phyloP scores from a whole-genome alignment of 306 rosid genomes.

The Begonia peltatifolia region DNA sequence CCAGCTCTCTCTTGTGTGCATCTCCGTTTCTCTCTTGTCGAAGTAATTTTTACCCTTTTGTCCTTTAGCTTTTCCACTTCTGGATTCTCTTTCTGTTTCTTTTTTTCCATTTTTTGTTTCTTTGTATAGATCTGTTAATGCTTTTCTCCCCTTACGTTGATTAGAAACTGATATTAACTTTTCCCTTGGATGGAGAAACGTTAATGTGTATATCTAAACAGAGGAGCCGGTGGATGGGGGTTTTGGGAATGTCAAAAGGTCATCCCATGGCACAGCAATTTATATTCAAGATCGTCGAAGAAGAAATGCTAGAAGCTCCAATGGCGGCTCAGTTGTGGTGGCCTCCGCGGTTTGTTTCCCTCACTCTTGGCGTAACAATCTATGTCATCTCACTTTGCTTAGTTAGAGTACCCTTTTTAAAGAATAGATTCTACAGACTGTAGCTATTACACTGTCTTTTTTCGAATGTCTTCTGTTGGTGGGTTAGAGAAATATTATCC shows the following conservation, averaged over 20 bases:
- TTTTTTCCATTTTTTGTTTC: not conserved
- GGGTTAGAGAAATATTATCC: no score
- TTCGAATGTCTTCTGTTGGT: no score
- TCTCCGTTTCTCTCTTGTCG: slow-evolving; percentile 34
- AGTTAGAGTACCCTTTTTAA: no score
- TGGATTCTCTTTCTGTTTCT: not conserved
- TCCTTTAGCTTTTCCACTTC: not conserved
- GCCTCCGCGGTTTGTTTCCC: slow-evolving; percentile 46
- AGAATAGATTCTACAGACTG: no score
- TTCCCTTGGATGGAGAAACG: slow-evolving; percentile 4
- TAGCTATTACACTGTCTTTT: no score
- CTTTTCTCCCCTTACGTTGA: not conserved
- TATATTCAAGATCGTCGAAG: slow-evolving; percentile 16
- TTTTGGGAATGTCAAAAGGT: slow-evolving; percentile 30
- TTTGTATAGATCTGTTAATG: not conserved
- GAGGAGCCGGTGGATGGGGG: slow-evolving; percentile 34
- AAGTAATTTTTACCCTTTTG: slow-evolving; percentile 27
- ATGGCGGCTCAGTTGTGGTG: slow-evolving; percentile 39
- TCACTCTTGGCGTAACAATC: slow-evolving; percentile 9
- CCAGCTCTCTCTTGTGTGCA: slow-evolving; percentile 43
- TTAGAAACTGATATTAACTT: not conserved
- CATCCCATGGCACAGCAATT: slow-evolving; percentile 34
- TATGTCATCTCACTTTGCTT: no score
- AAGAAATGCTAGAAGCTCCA: slow-evolving; percentile 17
- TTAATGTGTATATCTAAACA: slow-evolving; percentile 22